These are phyloP conservation scores for Rhododendron molle DNA, from an alignment of 148 eudicot species.

Conservation along the genomic window DNA sequence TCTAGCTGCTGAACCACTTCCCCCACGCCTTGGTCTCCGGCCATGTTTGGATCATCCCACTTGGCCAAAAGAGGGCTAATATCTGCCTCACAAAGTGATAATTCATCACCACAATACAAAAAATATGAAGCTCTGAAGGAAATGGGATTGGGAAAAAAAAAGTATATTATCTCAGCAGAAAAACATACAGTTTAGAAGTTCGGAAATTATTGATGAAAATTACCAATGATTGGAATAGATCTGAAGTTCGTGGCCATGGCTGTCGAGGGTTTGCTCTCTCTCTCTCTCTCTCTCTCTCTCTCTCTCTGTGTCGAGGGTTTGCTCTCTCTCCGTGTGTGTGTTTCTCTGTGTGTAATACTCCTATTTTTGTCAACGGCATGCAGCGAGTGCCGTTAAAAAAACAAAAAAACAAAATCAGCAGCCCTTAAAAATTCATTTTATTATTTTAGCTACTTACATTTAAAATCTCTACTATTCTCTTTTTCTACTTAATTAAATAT, in stretches of 20 bases:
- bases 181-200: not conserved
- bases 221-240: not conserved
- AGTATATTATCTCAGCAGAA: not conserved
- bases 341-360: no score
- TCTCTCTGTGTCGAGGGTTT: no score
- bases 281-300: no score
- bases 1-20: not conserved
- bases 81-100: not conserved
- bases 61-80: slow-evolving; percentile 4
- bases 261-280: not conserved
- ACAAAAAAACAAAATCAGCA: no score
- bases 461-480: no score
- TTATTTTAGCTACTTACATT: no score
- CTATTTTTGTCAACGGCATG: no score
- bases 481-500: no score
- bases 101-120: not conserved
- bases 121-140: not conserved
- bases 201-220: not conserved
- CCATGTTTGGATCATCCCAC: slow-evolving; percentile 8
- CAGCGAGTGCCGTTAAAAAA: no score
- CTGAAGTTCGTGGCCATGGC: not conserved
- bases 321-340: no score
- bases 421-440: no score
- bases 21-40: not conserved
- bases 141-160: not conserved